These are phyloP conservation scores for Achaetomium macrosporum DNA, from an alignment of 2,329 filamentous ascomycete species.

Conservation along the genomic window DNA sequence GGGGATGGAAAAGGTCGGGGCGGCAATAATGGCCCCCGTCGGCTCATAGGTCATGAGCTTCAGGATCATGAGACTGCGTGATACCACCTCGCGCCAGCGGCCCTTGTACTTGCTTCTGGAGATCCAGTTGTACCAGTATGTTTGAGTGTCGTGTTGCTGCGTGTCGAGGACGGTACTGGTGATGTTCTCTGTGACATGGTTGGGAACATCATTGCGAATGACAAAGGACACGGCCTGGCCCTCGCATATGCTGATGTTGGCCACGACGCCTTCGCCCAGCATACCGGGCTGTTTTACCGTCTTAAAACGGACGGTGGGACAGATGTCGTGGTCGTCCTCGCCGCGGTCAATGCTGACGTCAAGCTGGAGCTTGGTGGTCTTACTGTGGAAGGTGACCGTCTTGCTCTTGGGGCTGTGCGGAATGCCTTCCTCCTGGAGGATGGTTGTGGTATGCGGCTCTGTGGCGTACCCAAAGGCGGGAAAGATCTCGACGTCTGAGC, in stretches of 20 bases:
- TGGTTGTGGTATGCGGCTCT: slow-evolving; percentile 54
- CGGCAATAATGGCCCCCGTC: slow-evolving; percentile 69
- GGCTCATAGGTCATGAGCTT: slow-evolving; percentile 75
- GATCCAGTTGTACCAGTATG: slow-evolving; percentile 70
- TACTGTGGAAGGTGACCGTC: slow-evolving; percentile 57
- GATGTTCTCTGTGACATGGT: slow-evolving; percentile 53
- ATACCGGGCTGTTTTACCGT: slow-evolving; percentile 47
- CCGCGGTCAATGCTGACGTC: slow-evolving; percentile 60
- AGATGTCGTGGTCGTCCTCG: slow-evolving; percentile 41
- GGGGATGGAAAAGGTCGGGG: slow-evolving; percentile 71
- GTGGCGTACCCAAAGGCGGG: slow-evolving; percentile 67
- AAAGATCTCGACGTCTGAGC: slow-evolving; percentile 60
- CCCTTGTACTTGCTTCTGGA: slow-evolving; percentile 64
- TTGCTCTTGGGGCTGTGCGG: slow-evolving; percentile 44
- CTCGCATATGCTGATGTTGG: slow-evolving; percentile 54
- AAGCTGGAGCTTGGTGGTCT: slow-evolving; percentile 55
- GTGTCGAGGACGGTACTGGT: slow-evolving; percentile 52
- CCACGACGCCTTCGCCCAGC: slow-evolving; percentile 57
- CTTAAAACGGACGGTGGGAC: slow-evolving; percentile 50
- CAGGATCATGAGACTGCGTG: slow-evolving; percentile 64
- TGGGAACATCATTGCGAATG: slow-evolving; percentile 54
- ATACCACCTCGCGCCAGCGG: slow-evolving; percentile 66
- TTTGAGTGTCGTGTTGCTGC: slow-evolving; percentile 64
- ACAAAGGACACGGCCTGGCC: slow-evolving; percentile 66
- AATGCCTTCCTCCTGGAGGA: slow-evolving; percentile 41